These are phyloP conservation scores for Harringtonia aguacate DNA, from an alignment of 2,329 filamentous ascomycete species.

Conservation along the genomic window DNA sequence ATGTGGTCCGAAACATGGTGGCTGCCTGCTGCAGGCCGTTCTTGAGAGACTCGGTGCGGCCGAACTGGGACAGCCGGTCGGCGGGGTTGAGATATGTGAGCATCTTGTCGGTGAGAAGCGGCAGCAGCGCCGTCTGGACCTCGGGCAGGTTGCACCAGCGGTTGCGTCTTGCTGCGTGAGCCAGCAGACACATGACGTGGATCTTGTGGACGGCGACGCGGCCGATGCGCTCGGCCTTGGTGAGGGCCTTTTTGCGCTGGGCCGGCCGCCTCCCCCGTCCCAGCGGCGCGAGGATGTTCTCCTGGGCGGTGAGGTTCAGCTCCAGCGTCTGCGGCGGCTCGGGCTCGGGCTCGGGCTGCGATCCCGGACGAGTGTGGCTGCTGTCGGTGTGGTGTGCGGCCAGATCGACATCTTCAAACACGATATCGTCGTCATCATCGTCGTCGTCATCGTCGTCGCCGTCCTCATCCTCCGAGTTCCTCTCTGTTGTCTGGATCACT, in stretches of 20 bases:
- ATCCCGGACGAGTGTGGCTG: background rate
- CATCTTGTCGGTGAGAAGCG: conserved; percentile 55
- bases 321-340: conserved; percentile 25
- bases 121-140: conserved; percentile 55
- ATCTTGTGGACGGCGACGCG: conserved; percentile 75
- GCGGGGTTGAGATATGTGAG: conserved; percentile 59
- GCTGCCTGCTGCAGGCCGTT: conserved; percentile 64
- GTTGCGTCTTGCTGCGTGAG: conserved; percentile 69
- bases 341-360: background rate
- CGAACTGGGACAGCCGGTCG: conserved; percentile 57
- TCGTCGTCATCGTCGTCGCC: conserved; percentile 9
- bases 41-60: conserved; percentile 64
- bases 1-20: conserved; percentile 58
- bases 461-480: conserved; percentile 11
- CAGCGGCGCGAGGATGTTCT: conserved; percentile 21
- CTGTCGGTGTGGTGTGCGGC: background rate
- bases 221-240: conserved; percentile 38
- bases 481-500: conserved; percentile 12
- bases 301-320: conserved; percentile 41
- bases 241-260: conserved; percentile 38
- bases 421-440: conserved; percentile 6
- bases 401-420: conserved; percentile 7
- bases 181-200: conserved; percentile 73
- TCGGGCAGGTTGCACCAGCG: conserved; percentile 74
- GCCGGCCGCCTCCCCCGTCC: conserved; percentile 18